Evolutionary conservation across 345 rosid species (phyloP).

Genomic region (Adansonia digitata): DNA sequence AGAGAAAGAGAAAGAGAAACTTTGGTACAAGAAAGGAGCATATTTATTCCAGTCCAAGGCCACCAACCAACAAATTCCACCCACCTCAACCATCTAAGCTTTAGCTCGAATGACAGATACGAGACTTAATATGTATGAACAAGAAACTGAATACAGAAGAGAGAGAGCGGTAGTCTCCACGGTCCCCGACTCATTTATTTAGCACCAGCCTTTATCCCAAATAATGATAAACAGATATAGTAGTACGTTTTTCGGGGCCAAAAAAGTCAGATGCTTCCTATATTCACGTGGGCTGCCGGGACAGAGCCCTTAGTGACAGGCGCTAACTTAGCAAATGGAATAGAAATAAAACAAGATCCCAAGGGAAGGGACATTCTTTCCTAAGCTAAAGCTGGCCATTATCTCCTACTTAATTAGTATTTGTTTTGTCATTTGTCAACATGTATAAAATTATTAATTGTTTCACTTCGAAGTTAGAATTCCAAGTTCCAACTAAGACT

Average conservation of each 20-base stretch:
- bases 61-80: not conserved
- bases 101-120: not conserved
- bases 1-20: too few species aligned
- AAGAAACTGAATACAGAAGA: not conserved
- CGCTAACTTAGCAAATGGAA: conserved; percentile 3
- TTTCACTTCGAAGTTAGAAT: not conserved
- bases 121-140: not conserved
- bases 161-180: not conserved
- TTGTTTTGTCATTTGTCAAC: not conserved
- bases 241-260: not conserved
- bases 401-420: not conserved
- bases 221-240: conserved; percentile 2
- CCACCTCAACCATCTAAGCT: not conserved
- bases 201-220: conserved; percentile 11
- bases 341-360: conserved; percentile 1
- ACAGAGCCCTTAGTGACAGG: conserved; percentile 4
- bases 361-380: conserved; percentile 10
- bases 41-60: not conserved
- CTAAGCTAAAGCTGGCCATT: conserved; percentile 7
- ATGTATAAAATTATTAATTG: not conserved
- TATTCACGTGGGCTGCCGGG: conserved; percentile 11
- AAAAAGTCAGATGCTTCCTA: conserved; percentile 9
- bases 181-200: not conserved
- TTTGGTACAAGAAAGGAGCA: not conserved
- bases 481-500: not conserved